Conservation (phyloP, 805 yeast genomes). For the Yamadazyma kitorensis region DNA sequence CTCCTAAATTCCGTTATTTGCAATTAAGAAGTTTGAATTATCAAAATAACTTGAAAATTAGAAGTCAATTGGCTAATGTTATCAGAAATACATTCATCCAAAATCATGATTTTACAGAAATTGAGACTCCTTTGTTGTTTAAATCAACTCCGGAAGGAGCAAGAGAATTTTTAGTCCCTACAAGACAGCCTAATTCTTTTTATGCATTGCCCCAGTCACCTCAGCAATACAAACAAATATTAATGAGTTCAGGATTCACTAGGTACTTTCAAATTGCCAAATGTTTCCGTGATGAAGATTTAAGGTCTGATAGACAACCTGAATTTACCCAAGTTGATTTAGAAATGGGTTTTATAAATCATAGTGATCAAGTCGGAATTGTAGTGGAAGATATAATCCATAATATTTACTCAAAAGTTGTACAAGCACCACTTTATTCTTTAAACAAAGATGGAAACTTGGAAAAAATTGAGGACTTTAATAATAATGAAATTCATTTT, state of each 20-base stretch:
- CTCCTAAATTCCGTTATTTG: conserved; percentile 76
- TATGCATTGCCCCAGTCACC: conserved; percentile 98
- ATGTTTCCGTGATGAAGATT: conserved; percentile 95
- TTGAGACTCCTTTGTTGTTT: conserved; percentile 91
- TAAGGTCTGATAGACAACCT: conserved; percentile 93
- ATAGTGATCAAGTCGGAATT: conserved; percentile 58
- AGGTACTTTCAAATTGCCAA: conserved; percentile 87
- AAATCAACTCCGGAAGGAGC: conserved; percentile 99
- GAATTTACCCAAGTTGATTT: conserved; percentile 97
- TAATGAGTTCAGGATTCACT: conserved; percentile 91
- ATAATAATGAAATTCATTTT: conserved; percentile 16
- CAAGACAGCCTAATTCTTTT: conserved; percentile 57
- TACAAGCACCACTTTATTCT: conserved; percentile 35
- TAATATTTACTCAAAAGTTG: conserved; percentile 53
- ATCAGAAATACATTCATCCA: conserved; percentile 41
- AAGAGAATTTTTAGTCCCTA: conserved; percentile 90
- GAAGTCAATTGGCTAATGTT: conserved; percentile 54
- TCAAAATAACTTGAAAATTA: conserved; percentile 53
- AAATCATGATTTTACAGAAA: conserved; percentile 59
- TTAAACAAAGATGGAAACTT: conserved; percentile 27
- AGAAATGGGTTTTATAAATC: conserved; percentile 83
- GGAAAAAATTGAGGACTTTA: conserved; percentile 16
- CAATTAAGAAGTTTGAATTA: conserved; percentile 64
- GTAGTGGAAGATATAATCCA: conserved; percentile 60
- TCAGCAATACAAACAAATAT: conserved; percentile 91